A percentile compares a stretch with the other conserved stretches of the same genome.
Conservation (phyloP, 78 protist genomes). For the Trichosphaerium sp. region DNA sequence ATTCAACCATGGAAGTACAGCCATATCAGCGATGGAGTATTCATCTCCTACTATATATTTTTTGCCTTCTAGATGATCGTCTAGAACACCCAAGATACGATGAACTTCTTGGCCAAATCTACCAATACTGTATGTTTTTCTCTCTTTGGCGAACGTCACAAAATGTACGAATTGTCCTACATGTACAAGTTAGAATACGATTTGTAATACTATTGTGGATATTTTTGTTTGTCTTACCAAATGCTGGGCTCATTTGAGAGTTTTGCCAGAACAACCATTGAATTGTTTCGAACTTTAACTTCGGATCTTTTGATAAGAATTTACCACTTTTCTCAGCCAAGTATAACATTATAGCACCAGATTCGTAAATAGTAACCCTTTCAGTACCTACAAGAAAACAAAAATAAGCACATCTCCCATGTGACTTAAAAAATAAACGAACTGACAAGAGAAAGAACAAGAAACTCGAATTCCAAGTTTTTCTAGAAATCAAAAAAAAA, state of each 20-base stretch:
- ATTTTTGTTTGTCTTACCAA: slow-evolving; percentile 3
- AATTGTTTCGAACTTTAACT: slow-evolving; percentile 17
- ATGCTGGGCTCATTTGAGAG: slow-evolving; percentile 40
- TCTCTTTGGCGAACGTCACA: slow-evolving; percentile 30
- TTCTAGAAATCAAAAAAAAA: too few relatives aligned
- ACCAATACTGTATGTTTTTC: slow-evolving; percentile 27
- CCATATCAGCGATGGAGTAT: too few relatives aligned
- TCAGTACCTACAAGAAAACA: too few relatives aligned
- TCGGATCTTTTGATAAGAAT: slow-evolving; percentile 38
- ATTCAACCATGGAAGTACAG: too few relatives aligned
- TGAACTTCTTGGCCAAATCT: slow-evolving; percentile 59
- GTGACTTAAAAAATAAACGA: too few relatives aligned
- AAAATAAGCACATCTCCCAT: too few relatives aligned
- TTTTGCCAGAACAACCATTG: slow-evolving; percentile 69
- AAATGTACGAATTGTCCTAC: slow-evolving; percentile 61
- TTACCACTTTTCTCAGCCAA: slow-evolving; percentile 56
- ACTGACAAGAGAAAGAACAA: too few relatives aligned
- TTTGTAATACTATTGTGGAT: not conserved
- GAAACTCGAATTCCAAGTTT: too few relatives aligned
- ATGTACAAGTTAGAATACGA: not conserved
- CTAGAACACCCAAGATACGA: slow-evolving; percentile 50
- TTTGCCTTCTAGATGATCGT: slow-evolving; percentile 53
- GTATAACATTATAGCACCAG: slow-evolving; percentile 52
- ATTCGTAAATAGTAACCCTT: slow-evolving; percentile 49
- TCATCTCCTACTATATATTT: too few relatives aligned